phyloP scores from a whole-genome alignment of 2,329 filamentous ascomycete genomes.

The Colletotrichum sp. region DNA sequence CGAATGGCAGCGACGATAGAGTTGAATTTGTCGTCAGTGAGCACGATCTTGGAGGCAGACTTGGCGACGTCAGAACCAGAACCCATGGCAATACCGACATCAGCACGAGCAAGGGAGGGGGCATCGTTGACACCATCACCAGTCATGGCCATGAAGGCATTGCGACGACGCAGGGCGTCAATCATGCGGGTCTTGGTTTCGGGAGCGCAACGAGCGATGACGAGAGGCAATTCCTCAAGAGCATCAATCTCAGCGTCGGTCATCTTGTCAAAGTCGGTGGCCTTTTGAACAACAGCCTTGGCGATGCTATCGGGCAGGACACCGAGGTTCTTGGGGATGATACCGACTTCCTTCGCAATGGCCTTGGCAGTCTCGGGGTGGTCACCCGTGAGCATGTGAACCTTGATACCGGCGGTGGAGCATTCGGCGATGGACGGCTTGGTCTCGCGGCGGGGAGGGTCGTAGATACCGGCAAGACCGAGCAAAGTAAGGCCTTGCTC shows the following conservation, averaged over 20 bases:
- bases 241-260: constrained; percentile 77
- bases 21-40: constrained; percentile 89
- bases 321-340: constrained; percentile 69
- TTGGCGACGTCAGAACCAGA: constrained; percentile 87
- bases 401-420: constrained; percentile 74
- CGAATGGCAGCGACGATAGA: constrained; percentile 84
- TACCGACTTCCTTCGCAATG: constrained; percentile 80
- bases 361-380: constrained; percentile 80
- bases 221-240: constrained; percentile 76
- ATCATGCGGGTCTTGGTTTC: constrained; percentile 93
- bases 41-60: constrained; percentile 79
- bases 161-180: constrained; percentile 79
- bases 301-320: constrained; percentile 66
- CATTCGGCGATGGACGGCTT: constrained; percentile 74
- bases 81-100: constrained; percentile 93
- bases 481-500: constrained; percentile 75
- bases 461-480: constrained; percentile 86
- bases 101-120: constrained; percentile 78
- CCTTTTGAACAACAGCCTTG: constrained; percentile 75
- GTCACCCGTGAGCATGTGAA: constrained; percentile 87
- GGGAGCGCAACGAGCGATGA: constrained; percentile 84
- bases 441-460: constrained; percentile 83
- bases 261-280: constrained; percentile 79
- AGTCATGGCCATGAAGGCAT: constrained; percentile 83
- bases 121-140: constrained; percentile 90